Base-by-base conservation (phyloP, 306 rosid species). In the Medicago arabica region DNA sequence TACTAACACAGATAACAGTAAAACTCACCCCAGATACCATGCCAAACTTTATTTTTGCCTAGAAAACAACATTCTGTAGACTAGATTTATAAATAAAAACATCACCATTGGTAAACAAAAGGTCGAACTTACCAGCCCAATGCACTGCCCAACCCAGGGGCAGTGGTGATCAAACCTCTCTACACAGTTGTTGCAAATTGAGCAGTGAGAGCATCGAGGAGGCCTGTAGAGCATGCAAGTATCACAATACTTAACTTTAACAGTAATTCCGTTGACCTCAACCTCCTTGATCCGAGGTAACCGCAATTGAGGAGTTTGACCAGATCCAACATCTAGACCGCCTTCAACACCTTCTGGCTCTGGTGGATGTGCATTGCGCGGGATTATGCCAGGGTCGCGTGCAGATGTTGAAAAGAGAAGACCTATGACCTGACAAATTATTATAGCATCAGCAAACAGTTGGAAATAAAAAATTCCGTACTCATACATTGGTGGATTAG, bases 71-170 rank as follows among this genome's bases (percentile, higher is more conserved):
- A 34, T 34, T 34, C 7, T 34, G 38, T 6, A 0, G 38, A 34
- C 36, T 31, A 31, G 36, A 31, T 31, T 31, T 31, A 31, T 2
- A 31, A 31, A 1, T 31, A 31, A 31, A 31, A 31, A 31, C 23
- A 31, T 55, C 13, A 55, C 4, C 25, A 55, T 55, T 17, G 50
- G 16, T 8, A 80, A 69, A 69, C 57, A 58, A 74, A 72, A 47
- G 39, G 63, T 40, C 73, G 11, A 53, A 85, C 96, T 43, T 85
- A 95, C 98, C 89, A 89, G 90, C 62, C 98, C 98, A 61, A 95
- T 95, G 82, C 98, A 95, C 85, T 95, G 98, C 54, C 98, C 98
- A 78, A 95, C 97, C 98, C 98, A 95, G 18, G 98, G 98, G 75
- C 98, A 95, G 65, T 95, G 98, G 59, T 95, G 98, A 83, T 95